Percentiles rank a stretch among this genome's conserved stretches.
These are phyloP conservation scores for Daedaleopsis nitida DNA, from an alignment of 768 basidiomycete genomes.

Conservation along the genomic window DNA sequence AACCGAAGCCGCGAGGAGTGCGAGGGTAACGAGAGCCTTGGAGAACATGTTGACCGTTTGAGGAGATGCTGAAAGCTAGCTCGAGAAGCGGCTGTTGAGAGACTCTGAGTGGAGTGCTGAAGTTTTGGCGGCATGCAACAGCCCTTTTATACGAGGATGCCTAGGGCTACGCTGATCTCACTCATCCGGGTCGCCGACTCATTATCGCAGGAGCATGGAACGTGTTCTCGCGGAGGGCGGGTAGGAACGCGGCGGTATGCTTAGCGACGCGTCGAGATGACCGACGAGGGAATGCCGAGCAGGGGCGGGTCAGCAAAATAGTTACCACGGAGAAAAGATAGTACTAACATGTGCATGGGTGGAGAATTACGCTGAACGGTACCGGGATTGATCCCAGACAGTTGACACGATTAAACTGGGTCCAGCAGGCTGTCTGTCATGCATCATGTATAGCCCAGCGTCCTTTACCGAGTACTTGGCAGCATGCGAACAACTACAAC, in stretches of 20 bases:
- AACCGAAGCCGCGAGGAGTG: neutral
- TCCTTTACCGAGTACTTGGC: too few relatives aligned
- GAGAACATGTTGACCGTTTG: neutral
- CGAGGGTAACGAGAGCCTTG: slow-evolving; percentile 1
- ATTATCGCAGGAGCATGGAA: neutral
- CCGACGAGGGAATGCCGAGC: neutral
- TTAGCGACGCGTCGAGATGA: neutral
- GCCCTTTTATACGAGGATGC: neutral
- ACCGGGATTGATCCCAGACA: neutral
- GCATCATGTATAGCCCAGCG: too few relatives aligned
- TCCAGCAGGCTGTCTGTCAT: too few relatives aligned
- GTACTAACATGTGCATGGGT: neutral
- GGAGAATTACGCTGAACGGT: neutral
- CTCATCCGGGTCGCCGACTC: neutral
- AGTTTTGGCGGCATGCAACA: neutral
- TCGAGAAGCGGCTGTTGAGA: neutral
- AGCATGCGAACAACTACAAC: too few relatives aligned
- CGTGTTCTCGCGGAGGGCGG: neutral
- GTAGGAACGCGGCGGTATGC: neutral
- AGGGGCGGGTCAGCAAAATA: neutral
- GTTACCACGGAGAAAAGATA: neutral
- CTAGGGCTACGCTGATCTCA: neutral
- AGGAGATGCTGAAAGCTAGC: neutral
- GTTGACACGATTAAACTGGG: too few relatives aligned
- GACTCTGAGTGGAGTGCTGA: neutral